Conservation (phyloP, 129 eudicot genomes). For the Ambrosia trifida region DNA sequence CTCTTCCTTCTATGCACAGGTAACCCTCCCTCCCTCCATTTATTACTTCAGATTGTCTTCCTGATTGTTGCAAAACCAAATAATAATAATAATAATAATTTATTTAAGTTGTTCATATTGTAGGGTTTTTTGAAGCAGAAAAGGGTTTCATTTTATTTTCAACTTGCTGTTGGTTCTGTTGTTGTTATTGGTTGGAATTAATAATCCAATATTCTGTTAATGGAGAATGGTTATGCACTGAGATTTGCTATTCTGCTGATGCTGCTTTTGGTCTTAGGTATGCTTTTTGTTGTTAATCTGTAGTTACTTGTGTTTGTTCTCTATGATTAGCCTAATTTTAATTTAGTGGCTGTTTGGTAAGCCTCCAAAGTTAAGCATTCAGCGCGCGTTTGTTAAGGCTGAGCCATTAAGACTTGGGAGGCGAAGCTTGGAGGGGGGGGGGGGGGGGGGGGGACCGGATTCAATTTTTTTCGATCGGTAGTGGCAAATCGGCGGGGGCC, state of each 20-base stretch:
- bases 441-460: too few species aligned
- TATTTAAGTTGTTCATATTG: neutral
- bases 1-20: constrained; percentile 28
- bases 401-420: too few species aligned
- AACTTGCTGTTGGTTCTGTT: constrained; percentile 13
- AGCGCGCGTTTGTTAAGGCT: too few species aligned
- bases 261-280: constrained; percentile 46
- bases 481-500: too few species aligned
- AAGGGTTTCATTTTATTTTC: neutral
- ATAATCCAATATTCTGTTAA: constrained; percentile 14
- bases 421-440: too few species aligned
- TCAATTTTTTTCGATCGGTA: too few species aligned
- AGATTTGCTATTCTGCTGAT: constrained; percentile 37
- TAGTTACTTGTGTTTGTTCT: neutral
- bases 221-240: constrained; percentile 40
- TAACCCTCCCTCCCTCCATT: neutral
- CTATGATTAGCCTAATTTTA: neutral
- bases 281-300: constrained; percentile 19
- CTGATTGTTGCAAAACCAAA: neutral
- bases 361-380: too few species aligned
- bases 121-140: neutral
- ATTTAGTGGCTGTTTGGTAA: too few species aligned
- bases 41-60: neutral
- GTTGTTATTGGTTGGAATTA: constrained; percentile 22
- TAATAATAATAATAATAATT: neutral